Conservation (phyloP, 2,329 filamentous ascomycete species). For the Phyllosticta paracitricarpa region DNA sequence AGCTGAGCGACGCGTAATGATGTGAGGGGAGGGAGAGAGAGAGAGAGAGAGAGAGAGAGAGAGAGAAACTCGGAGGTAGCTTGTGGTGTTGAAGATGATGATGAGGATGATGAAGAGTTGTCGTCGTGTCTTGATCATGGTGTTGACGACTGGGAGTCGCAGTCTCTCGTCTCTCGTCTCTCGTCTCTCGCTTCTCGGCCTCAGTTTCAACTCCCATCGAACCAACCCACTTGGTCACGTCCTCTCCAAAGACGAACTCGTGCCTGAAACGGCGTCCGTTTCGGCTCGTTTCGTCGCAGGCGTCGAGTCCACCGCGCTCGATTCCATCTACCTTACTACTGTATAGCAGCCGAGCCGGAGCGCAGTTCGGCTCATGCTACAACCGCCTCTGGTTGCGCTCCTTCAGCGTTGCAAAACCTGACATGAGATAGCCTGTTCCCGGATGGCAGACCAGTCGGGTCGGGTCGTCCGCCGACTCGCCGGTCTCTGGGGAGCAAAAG, state of each 20-base stretch:
- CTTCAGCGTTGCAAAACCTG: slow-evolving; percentile 5
- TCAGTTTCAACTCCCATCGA: slow-evolving; percentile 9
- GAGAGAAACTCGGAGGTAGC: neutral
- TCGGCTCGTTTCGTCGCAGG: slow-evolving; percentile 6
- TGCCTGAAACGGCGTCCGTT: slow-evolving; percentile 9
- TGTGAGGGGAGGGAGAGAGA: neutral
- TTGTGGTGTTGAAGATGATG: neutral
- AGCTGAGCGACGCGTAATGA: neutral
- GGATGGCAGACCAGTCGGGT: neutral
- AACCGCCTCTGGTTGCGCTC: neutral
- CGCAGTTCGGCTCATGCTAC: slow-evolving; percentile 9
- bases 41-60: neutral
- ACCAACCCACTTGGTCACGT: neutral
- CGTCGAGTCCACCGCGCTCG: neutral
- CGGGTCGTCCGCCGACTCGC: neutral
- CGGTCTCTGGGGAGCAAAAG: neutral
- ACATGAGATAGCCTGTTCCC: slow-evolving; percentile 3
- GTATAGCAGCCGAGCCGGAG: neutral
- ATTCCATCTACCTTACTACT: neutral
- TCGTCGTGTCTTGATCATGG: neutral
- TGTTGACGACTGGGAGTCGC: neutral
- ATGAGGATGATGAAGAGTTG: neutral
- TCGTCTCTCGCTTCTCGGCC: neutral
- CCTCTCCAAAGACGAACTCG: neutral
- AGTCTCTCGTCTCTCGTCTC: neutral